Evolutionary conservation across 768 basidiomycete species (phyloP), one percentile per base, ranked within the genome.

Genomic region (Serpula lacrymans): DNA sequence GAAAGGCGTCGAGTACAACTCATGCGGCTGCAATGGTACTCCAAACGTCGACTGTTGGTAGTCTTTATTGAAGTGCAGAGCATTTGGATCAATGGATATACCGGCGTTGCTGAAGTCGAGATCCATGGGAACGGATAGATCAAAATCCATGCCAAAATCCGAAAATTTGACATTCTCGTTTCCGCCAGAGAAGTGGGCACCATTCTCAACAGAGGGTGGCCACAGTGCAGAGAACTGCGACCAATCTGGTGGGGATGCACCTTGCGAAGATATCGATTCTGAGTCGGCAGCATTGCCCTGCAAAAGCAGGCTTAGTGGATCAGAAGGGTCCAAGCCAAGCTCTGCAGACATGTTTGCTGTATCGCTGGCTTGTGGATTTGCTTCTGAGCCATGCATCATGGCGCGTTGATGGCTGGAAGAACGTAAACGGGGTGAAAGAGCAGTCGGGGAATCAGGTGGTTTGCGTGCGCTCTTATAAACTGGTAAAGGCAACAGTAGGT

Each of bases 281-380:
- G 47, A 12, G 34, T 57, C 55, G 18, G 67, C 54, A 24, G 63
- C 52, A 52, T 72, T 72, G 51, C 73, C 72, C n/a, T n/a, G n/a
- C 12, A 82, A 67, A 12, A 82, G 64, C 36, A 82, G 63, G 50
- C 75, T 80, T 6, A 82, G 68, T 4, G 77, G 77, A 59, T 83
- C 80, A 1, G 69, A 71, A 3, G 72, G 67, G 54, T 81, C 78
- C 37, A 80, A 60, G 12, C 59, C 64, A 30, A 76, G 64, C 46
- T 78, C 76, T 21, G 69, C 42, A n/a, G n/a, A n/a, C n/a, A n/a
- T n/a, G n/a, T n/a, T n/a, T n/a, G n/a, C n/a, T n/a, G n/a, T n/a
- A n/a, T n/a, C n/a, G n/a, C n/a, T n/a, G n/a, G n/a, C n/a, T n/a
- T n/a, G n/a, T n/a, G n/a, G n/a, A n/a, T n/a, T n/a, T n/a, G n/a